Conservation (phyloP, 2,329 filamentous ascomycete genomes). For the Fusarium globosum region DNA sequence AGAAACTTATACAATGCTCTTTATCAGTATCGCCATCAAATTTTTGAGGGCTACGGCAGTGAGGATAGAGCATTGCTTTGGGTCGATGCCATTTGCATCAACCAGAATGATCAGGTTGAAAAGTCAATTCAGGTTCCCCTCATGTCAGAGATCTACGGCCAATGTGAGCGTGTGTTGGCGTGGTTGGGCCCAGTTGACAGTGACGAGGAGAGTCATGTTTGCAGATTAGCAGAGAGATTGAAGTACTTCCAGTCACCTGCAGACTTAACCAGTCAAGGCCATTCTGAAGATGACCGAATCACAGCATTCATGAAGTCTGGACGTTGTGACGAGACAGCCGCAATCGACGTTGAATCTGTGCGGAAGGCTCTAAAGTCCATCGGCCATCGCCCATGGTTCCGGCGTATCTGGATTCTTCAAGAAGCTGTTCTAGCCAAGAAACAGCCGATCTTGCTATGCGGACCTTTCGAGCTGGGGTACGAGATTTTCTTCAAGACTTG, state of each 20-base stretch:
- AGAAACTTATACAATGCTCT: slow-evolving; percentile 11
- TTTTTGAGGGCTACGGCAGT: rapidly evolving
- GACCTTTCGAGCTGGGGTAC: neutral
- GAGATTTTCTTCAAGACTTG: slow-evolving; percentile 18
- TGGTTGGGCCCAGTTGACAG: neutral
- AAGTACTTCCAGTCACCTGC: neutral
- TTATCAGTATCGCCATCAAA: neutral
- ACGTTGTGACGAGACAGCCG: rapidly evolving
- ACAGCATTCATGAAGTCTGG: neutral
- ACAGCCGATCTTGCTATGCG: neutral
- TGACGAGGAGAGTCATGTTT: neutral
- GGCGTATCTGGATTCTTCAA: slow-evolving; percentile 27
- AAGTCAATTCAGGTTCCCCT: slow-evolving; percentile 21
- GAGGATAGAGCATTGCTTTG: neutral
- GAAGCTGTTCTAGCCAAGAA: slow-evolving; percentile 9
- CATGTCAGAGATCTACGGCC: slow-evolving; percentile 29
- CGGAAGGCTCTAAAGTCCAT: neutral
- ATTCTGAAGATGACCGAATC: neutral
- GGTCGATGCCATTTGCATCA: slow-evolving; percentile 26
- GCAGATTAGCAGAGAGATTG: neutral
- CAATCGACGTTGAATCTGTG: neutral
- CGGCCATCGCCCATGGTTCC: slow-evolving; percentile 17
- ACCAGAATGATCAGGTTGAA: slow-evolving; percentile 11
- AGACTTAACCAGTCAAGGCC: rapidly evolving
- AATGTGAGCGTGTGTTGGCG: slow-evolving; percentile 19